Evolutionary conservation across 164 flowering plant genomes (phyloP).

Genomic region (Saururus chinensis): DNA sequence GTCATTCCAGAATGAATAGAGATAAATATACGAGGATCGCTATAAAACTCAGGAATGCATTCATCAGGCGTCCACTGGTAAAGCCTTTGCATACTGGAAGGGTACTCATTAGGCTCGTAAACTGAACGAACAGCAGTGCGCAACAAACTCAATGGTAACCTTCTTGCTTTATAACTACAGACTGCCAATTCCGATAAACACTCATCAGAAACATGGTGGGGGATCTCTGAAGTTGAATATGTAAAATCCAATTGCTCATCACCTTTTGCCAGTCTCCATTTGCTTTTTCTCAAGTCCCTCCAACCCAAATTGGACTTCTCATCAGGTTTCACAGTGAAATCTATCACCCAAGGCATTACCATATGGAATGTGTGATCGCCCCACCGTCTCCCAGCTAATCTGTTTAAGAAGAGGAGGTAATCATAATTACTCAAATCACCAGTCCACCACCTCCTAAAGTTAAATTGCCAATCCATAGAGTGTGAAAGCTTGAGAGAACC

Average conservation of each 20-base stretch:
- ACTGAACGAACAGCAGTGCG: slow-evolving; percentile 89
- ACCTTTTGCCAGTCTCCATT: slow-evolving; percentile 97
- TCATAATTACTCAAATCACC: slow-evolving; percentile 93
- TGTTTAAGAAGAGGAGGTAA: slow-evolving; percentile 74
- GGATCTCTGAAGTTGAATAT: slow-evolving; percentile 82
- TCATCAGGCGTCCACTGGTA: slow-evolving; percentile 99
- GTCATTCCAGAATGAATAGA: slow-evolving; percentile 82
- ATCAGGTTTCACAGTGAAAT: slow-evolving; percentile 77
- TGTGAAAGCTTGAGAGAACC: slow-evolving; percentile 54
- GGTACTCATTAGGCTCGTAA: slow-evolving; percentile 98
- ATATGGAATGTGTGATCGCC: slow-evolving; percentile 85
- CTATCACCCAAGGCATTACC: slow-evolving; percentile 98
- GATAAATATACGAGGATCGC: slow-evolving; percentile 63
- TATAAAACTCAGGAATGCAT: slow-evolving; percentile 94
- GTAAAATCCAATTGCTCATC: slow-evolving; percentile 98
- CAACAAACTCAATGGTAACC: slow-evolving; percentile 77
- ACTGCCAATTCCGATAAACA: slow-evolving; percentile 97
- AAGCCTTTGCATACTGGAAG: slow-evolving; percentile 90
- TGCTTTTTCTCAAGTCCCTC: slow-evolving; percentile 86
- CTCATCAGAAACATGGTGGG: slow-evolving; percentile 97
- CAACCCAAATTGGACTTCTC: slow-evolving; percentile 65
- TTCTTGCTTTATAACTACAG: slow-evolving; percentile 97
- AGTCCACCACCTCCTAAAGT: slow-evolving; percentile 73
- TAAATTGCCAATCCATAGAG: slow-evolving; percentile 52
- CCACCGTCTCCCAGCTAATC: slow-evolving; percentile 96